Evolutionary conservation across 768 basidiomycete species (phyloP), one percentile per base, ranked within the genome.

Genomic region (Neoboletus magnificus): DNA sequence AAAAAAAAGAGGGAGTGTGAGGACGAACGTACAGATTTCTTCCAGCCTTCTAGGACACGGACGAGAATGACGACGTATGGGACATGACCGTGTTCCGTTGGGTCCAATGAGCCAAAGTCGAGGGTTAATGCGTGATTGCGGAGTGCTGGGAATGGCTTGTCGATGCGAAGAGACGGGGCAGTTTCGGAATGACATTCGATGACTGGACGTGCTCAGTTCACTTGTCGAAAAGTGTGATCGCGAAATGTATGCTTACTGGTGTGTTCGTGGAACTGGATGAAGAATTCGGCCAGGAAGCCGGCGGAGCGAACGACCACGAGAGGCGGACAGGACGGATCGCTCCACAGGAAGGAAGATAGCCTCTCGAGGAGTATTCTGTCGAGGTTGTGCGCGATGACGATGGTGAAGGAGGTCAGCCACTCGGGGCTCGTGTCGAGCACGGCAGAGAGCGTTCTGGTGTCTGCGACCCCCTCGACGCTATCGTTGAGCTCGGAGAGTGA

Each of bases 41-140:
- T 92, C 93, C 94, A 98, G 30, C 87, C 81, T 54, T 92, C 86
- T 8, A 94, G 67, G 1, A 82, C 86, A 18, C 86, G 86, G 37
- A 98, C 87, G 37, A 98, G 84, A 55, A 98, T 87, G 54, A 93
- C 76, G 46, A 96, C 86, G 63, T 91, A 97, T 0, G 97, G 95
- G 33, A 98, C 76, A 68, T 99, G 96, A 0, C 82, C 82, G 66
- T 97, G 93, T 50, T 93, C 89, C 13, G 90, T 94, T 22, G 85
- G 82, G 68, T 98, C 94, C 83, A 98, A 84, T 25, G 76, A 75
- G 18, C 80, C 79, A 55, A 94, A 81, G 60, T 97, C 86, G 48
- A 96, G 76, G 0, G 81, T 77, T 15, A 80, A 67, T 0, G 93
- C 84, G 69, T 90, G 86, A 48, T 88, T 79, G 52, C 87, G 78